Percentiles rank a stretch among this genome's conserved stretches.
phyloP scores from a whole-genome alignment of 257 asterid species.

The Solanum etuberosum region DNA sequence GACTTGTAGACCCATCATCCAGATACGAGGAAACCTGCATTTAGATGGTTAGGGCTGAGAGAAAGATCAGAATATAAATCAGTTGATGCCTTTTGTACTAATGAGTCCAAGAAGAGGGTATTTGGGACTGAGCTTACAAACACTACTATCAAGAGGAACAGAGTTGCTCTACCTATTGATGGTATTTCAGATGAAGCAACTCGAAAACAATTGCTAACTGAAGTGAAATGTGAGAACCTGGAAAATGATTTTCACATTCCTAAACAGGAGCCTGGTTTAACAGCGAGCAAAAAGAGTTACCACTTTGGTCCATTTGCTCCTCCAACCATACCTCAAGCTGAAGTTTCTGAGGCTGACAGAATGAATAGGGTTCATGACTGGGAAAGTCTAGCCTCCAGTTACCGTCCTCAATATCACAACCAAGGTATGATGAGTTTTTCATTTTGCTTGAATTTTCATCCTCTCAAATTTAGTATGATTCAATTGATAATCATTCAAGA shows the following conservation, averaged over 20 bases:
- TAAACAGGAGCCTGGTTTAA: slow-evolving; percentile 8
- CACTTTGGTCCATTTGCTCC: slow-evolving; percentile 98
- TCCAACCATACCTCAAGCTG: slow-evolving; percentile 37
- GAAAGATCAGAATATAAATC: slow-evolving; percentile 23
- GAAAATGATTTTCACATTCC: slow-evolving; percentile 35
- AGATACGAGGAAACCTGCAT: slow-evolving; percentile 89
- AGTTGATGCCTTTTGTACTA: slow-evolving; percentile 14
- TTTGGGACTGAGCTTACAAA: slow-evolving; percentile 87
- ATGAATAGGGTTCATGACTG: slow-evolving; percentile 41
- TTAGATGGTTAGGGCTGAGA: slow-evolving; percentile 68
- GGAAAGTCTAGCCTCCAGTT: slow-evolving; percentile 61
- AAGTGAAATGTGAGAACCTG: slow-evolving; percentile 40
- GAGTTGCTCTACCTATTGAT: slow-evolving; percentile 11
- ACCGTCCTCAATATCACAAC: slow-evolving; percentile 82
- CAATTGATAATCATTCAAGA: neutral
- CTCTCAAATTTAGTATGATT: neutral
- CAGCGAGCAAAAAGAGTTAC: slow-evolving; percentile 29
- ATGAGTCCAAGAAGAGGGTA: slow-evolving; percentile 56
- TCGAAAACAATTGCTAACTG: slow-evolving; percentile 22
- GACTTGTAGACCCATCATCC: slow-evolving; percentile 77
- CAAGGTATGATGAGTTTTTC: slow-evolving; percentile 44
- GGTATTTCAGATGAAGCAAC: slow-evolving; percentile 8
- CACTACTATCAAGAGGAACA: slow-evolving; percentile 42
- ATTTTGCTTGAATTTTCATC: neutral
- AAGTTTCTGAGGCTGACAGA: slow-evolving; percentile 29